Evolutionary conservation across 1,139 yeast species (phyloP).

Genomic region (Debaryomyces coudertii): DNA sequence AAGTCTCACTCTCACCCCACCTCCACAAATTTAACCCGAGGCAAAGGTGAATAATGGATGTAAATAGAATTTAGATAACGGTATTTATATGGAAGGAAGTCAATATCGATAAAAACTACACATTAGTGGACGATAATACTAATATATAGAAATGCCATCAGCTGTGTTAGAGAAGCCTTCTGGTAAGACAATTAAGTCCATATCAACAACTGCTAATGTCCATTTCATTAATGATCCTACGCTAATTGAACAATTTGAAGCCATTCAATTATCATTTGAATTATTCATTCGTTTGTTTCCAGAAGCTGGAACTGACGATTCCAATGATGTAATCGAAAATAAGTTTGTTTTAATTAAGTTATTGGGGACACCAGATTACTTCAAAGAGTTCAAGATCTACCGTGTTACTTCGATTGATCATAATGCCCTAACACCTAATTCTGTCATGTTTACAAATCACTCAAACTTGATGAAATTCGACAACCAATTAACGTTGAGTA

Average conservation of each 20-base stretch:
- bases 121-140: conserved; percentile 2
- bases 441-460: conserved; percentile 43
- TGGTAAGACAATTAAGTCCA: conserved; percentile 15
- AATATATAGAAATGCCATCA: conserved; percentile 19
- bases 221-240: conserved; percentile 37
- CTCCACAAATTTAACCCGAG: conserved; percentile 14
- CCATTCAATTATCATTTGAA: conserved; percentile 39
- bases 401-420: conserved; percentile 37
- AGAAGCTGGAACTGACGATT: conserved; percentile 16
- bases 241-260: conserved; percentile 27
- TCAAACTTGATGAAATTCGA: conserved; percentile 36
- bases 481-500: conserved; percentile 37
- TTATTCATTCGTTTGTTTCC: conserved; percentile 39
- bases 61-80: neutral
- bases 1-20: conserved; percentile 8
- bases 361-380: conserved; percentile 49
- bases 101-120: neutral
- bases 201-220: conserved; percentile 33
- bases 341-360: conserved; percentile 39
- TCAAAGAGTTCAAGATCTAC: conserved; percentile 38
- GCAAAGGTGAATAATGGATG: neutral
- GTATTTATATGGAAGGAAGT: neutral
- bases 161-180: conserved; percentile 12
- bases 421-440: conserved; percentile 20
- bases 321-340: conserved; percentile 15